Percentiles rank a stretch among this genome's conserved stretches.
Conservation (phyloP, 139 green algal species). For the Monoraphidium neglectum region DNA sequence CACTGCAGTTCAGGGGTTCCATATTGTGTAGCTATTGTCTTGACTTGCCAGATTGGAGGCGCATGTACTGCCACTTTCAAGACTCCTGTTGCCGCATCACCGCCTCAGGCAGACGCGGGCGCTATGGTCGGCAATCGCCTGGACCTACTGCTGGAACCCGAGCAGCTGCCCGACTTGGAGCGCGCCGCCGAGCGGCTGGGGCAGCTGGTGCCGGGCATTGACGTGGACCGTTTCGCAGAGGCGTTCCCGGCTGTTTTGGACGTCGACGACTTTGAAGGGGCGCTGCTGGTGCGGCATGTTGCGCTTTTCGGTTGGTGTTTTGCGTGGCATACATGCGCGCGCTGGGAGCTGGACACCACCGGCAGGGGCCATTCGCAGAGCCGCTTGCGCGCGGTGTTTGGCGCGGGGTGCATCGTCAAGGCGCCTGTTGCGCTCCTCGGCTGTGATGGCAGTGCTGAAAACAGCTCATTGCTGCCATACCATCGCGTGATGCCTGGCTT, state of each 20-base stretch:
- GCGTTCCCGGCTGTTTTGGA: constrained; percentile 68
- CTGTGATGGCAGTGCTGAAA: constrained; percentile 8
- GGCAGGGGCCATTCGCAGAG: too few relatives aligned
- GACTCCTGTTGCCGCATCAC: neutral
- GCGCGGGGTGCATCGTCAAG: neutral
- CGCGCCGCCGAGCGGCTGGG: constrained; percentile 37
- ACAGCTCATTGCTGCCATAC: too few relatives aligned
- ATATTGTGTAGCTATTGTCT: too few relatives aligned
- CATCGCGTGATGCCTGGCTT: too few relatives aligned
- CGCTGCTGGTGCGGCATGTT: constrained; percentile 25
- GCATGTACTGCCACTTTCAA: too few relatives aligned
- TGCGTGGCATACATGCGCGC: too few relatives aligned
- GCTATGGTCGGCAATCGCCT: constrained; percentile 59
- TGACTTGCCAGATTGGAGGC: too few relatives aligned
- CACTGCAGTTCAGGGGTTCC: too few relatives aligned
- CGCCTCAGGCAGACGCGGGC: constrained; percentile 49
- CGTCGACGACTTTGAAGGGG: constrained; percentile 57
- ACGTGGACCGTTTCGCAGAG: constrained; percentile 70
- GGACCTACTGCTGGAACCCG: constrained; percentile 47
- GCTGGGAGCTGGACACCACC: too few relatives aligned
- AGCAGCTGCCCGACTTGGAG: constrained; percentile 43
- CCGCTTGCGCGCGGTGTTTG: too few relatives aligned
- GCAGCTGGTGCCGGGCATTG: constrained; percentile 60
- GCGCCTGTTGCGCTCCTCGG: neutral
- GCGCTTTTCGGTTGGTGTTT: too few relatives aligned